phyloP scores from a whole-genome alignment of 2,329 filamentous ascomycete genomes.

The Fusarium sp. region DNA sequence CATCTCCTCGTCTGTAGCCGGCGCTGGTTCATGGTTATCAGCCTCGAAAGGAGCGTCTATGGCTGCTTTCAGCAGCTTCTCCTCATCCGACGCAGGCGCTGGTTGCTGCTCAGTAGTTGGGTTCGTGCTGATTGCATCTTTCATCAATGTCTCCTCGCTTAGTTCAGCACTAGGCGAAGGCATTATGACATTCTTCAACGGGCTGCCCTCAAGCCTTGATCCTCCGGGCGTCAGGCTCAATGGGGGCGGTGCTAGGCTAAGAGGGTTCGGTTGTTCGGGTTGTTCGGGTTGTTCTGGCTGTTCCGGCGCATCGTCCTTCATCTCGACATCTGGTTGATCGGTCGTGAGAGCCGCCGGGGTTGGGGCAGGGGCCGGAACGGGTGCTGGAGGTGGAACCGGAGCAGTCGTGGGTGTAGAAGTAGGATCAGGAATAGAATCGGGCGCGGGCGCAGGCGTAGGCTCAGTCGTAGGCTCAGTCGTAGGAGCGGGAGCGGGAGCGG shows the following conservation, averaged over 20 bases:
- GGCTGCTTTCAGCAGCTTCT: conserved; percentile 18
- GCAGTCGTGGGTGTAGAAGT: conserved; percentile 15
- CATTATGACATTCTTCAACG: conserved; percentile 67
- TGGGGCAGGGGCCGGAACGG: conserved; percentile 17
- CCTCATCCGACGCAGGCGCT: conserved; percentile 21
- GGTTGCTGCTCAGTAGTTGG: background rate
- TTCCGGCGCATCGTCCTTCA: conserved; percentile 44
- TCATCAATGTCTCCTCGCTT: conserved; percentile 25
- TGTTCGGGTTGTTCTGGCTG: conserved; percentile 38
- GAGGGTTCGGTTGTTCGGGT: conserved; percentile 49
- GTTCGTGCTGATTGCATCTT: background rate
- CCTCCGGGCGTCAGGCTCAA: conserved; percentile 49
- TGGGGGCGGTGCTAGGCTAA: conserved; percentile 52
- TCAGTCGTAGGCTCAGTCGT: conserved; percentile 10
- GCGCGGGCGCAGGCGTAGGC: conserved; percentile 32
- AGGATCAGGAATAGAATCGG: conserved; percentile 12
- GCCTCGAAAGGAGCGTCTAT: conserved; percentile 18
- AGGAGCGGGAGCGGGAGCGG: conserved; percentile 46
- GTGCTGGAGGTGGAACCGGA: background rate
- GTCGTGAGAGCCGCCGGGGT: conserved; percentile 33
- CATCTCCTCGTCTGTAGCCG: conserved; percentile 25
- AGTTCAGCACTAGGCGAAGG: conserved; percentile 61
- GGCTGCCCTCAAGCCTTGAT: conserved; percentile 64
- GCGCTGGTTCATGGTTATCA: conserved; percentile 3
- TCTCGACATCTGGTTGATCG: conserved; percentile 44